Percentiles rank a stretch among this genome's conserved stretches.
Conservation (phyloP, 768 basidiomycete species). For the Xerocomellus dryophilus region DNA sequence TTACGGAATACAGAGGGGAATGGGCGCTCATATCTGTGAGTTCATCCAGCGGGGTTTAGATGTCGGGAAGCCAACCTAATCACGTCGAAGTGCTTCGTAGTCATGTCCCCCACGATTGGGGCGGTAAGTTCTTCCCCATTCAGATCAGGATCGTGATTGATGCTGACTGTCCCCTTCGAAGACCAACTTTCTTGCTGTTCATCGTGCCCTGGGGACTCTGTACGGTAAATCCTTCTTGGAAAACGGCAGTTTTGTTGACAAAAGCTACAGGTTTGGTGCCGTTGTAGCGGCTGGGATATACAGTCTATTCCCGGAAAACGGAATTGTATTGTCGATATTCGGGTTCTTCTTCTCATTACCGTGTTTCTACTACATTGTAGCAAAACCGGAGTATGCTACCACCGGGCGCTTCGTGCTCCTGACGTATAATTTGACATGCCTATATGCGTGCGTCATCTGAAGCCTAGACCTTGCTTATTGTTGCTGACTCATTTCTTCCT, state of each 20-base stretch:
- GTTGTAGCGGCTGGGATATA: constrained; percentile 70
- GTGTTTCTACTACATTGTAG: constrained; percentile 88
- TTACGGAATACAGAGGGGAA: constrained; percentile 83
- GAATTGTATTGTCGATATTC: constrained; percentile 70
- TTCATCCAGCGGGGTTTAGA: constrained; percentile 17
- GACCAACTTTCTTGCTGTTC: constrained; percentile 84
- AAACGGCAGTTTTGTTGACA: constrained; percentile 7
- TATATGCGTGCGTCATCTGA: constrained; percentile 49
- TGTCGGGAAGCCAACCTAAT: constrained; percentile 4
- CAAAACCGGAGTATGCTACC: constrained; percentile 70
- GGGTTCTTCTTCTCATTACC: constrained; percentile 91
- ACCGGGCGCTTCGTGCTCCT: constrained; percentile 78
- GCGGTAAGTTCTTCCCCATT: constrained; percentile 47
- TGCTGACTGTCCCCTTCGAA: constrained; percentile 30
- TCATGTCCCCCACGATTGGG: constrained; percentile 88
- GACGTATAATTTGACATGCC: constrained; percentile 87
- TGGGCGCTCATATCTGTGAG: constrained; percentile 93
- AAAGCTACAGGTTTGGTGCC: constrained; percentile 64
- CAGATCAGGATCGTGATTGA: constrained; percentile 1
- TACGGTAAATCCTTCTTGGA: constrained; percentile 35
- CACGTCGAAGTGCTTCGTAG: constrained; percentile 67
- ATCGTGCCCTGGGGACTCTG: constrained; percentile 85
- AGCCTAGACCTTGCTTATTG: neutral
- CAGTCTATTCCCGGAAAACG: constrained; percentile 70
- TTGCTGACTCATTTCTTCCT: neutral